Evolutionary conservation across 352 stramenopile genomes (phyloP).

Genomic region (Phytopythium aichiense): DNA sequence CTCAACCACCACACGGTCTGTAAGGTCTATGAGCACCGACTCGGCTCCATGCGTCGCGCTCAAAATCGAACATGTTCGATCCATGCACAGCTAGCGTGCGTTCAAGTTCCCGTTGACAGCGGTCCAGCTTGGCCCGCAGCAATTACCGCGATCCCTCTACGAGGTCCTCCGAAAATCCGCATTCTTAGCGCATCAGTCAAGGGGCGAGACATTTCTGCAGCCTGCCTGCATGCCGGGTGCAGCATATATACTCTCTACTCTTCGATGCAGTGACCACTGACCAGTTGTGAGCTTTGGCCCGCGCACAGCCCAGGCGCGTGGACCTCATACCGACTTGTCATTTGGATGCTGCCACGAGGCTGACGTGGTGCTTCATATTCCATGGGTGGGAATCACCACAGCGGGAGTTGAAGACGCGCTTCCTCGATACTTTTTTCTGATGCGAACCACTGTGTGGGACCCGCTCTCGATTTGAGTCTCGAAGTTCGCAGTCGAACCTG

Average conservation of each 20-base stretch:
- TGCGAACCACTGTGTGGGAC: background rate
- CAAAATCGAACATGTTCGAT: background rate
- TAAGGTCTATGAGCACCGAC: background rate
- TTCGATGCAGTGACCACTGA: too few species aligned
- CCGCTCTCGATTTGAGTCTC: background rate
- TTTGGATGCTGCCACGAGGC: background rate
- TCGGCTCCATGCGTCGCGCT: background rate
- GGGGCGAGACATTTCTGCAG: too few species aligned
- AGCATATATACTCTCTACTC: too few species aligned
- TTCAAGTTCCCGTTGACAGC: background rate
- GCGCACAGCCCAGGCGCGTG: too few species aligned
- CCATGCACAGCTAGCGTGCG: background rate
- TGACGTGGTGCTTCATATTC: background rate
- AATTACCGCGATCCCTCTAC: too few species aligned
- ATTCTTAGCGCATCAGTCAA: too few species aligned
- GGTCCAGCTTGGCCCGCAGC: too few species aligned
- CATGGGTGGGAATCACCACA: background rate
- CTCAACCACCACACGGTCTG: too few species aligned
- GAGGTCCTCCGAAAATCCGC: too few species aligned
- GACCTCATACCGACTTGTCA: too few species aligned
- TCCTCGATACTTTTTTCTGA: background rate
- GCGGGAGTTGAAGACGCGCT: background rate
- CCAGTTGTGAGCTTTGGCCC: too few species aligned
- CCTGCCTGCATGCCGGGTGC: too few species aligned
- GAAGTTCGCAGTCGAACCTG: background rate